Conservation (phyloP, 148 eudicot genomes). For the Rhododendron vialii region DNA sequence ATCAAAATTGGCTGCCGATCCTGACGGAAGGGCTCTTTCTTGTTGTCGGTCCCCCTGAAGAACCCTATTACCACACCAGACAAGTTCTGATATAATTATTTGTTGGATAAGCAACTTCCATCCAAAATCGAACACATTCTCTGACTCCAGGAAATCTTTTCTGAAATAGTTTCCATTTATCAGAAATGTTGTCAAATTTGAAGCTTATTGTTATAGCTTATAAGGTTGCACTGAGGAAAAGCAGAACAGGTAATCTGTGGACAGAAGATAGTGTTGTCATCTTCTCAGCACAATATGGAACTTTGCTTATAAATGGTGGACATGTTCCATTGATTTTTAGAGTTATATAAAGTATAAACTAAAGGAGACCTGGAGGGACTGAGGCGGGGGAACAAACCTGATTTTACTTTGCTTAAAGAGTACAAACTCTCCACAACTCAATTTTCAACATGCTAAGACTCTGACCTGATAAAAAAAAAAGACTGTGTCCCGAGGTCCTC, state of each 20-base stretch:
- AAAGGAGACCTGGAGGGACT: not conserved
- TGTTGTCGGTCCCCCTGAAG: not conserved
- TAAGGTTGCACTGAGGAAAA: not conserved
- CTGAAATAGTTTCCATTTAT: not conserved
- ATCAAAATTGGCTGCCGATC: not conserved
- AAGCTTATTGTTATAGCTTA: not conserved
- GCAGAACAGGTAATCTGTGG: not conserved
- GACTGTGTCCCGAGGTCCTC: not conserved
- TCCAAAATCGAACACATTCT: not conserved
- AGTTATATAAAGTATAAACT: not conserved
- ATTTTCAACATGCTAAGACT: not conserved
- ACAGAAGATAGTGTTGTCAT: not conserved
- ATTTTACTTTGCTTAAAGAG: not conserved
- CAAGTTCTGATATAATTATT: not conserved
- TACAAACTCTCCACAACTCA: not conserved
- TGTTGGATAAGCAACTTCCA: not conserved
- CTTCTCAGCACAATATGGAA: not conserved
- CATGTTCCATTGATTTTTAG: not conserved
- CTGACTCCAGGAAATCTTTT: not conserved
- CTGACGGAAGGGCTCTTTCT: not conserved
- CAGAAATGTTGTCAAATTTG: not conserved
- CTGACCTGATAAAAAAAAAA: too few species aligned
- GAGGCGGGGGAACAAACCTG: not conserved
- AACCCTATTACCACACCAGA: not conserved
- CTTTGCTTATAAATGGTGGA: not conserved